Evolutionary conservation across 331 rosid species (phyloP), one percentile per base, ranked within the genome.

Genomic region (Malus hybrid): DNA sequence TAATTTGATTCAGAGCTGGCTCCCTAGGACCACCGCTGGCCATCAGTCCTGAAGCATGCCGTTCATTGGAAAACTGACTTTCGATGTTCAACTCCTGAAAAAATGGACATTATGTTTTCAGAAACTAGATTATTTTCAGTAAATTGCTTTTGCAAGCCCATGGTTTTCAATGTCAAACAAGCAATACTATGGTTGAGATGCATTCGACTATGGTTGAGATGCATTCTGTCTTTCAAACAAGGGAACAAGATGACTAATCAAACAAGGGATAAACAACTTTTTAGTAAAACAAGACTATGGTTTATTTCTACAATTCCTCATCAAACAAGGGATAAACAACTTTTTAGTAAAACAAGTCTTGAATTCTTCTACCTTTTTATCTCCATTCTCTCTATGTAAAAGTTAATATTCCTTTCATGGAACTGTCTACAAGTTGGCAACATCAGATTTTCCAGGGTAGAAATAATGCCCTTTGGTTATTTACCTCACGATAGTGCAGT

Each of bases 81-180:
- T 44, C 86, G 36, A 64, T 72, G 77, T 65, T 52, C 8, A 71
- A 67, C 61, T 77, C 90, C 97, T 93, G 90, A 36, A 69, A 72
- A 28, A 48, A 76, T 7, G 20, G 73, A 70, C 18, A 56, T 50
- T 59, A 36, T 55, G 67, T 75, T 71, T 34, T 64, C 22, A 27
- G 61, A 75, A 63, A 32, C 61, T 18, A 12, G 13, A n/a, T 3
- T 27, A 10, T 11, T 44, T 44, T 44, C 50, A 44, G 50, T 11
- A 44, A 44, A 12, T 4, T 10, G 50, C 50, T 44, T 11, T 44
- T 12, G 50, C 50, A 44, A 44, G 15, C 50, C 4, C 50, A 44
- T 44, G 50, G 6, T 44, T 44, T 12, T 44, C 50, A 44, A 44
- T 11, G 14, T 44, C 15, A 44, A 44, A 44, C 13, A 44, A 2